Percentiles rank a stretch among this genome's conserved stretches.
phyloP scores from a whole-genome alignment of 495 filamentous ascomycete species.

The Aspergillus cristatus region DNA sequence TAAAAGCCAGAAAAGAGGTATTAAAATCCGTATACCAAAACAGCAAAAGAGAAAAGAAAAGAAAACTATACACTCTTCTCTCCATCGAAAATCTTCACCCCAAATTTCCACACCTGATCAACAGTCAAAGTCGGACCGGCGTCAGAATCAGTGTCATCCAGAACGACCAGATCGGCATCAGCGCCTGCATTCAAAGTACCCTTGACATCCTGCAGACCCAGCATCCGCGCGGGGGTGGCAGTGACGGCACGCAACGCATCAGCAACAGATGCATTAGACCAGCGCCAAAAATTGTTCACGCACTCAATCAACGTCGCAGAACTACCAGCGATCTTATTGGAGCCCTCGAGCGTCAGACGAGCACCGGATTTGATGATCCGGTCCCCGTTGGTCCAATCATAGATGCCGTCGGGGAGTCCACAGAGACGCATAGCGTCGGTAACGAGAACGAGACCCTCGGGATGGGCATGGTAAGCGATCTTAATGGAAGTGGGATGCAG shows the following conservation, averaged over 20 bases:
- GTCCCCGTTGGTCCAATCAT: constrained; percentile 72
- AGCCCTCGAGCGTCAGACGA: constrained; percentile 57
- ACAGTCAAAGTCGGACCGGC: constrained; percentile 43
- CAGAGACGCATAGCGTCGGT: constrained; percentile 54
- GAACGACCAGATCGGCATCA: constrained; percentile 71
- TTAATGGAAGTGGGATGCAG: constrained; percentile 51
- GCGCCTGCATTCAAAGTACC: constrained; percentile 57
- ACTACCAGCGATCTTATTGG: constrained; percentile 62
- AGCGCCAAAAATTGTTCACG: constrained; percentile 69
- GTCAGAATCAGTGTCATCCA: constrained; percentile 46
- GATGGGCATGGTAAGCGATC: constrained; percentile 50
- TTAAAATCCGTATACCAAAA: too few species aligned
- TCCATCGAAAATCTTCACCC: constrained; percentile 39
- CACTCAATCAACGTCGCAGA: constrained; percentile 69
- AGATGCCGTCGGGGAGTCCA: constrained; percentile 66
- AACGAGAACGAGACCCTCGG: constrained; percentile 46
- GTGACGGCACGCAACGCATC: constrained; percentile 63
- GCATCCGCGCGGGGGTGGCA: constrained; percentile 60
- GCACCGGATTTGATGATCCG: constrained; percentile 58
- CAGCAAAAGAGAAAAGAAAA: constrained; percentile 2
- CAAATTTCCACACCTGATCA: constrained; percentile 74
- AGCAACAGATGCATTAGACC: constrained; percentile 54
- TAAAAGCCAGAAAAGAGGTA: too few species aligned
- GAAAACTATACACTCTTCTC: constrained; percentile 17
- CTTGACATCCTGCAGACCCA: constrained; percentile 58